Evolutionary conservation across 2,329 filamentous ascomycete species (phyloP).

Genomic region (Aphanocladium album): DNA sequence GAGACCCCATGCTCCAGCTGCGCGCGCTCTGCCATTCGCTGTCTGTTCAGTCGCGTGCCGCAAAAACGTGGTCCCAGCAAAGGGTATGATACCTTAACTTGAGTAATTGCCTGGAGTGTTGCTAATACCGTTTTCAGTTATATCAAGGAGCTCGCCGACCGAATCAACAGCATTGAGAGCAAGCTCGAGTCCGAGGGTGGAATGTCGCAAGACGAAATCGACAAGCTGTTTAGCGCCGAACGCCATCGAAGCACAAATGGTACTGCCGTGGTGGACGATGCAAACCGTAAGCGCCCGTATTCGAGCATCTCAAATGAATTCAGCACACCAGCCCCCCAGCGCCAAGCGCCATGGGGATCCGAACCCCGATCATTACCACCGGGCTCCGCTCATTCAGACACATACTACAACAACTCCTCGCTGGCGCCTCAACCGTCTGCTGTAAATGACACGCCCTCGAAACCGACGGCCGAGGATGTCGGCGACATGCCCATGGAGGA

Average conservation of each 20-base stretch:
- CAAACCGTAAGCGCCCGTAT: constrained; percentile 41
- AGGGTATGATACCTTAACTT: constrained; percentile 51
- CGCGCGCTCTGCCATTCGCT: constrained; percentile 67
- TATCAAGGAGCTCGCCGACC: constrained; percentile 85
- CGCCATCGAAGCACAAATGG: constrained; percentile 27
- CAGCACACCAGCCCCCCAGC: constrained; percentile 34
- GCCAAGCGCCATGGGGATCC: constrained; percentile 42
- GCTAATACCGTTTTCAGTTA: constrained; percentile 49
- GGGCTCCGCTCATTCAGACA: constrained; percentile 32
- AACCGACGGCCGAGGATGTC: constrained; percentile 23
- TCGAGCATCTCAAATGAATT: constrained; percentile 43
- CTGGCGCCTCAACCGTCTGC: constrained; percentile 42
- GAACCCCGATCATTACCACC: constrained; percentile 43
- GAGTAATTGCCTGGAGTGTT: background rate
- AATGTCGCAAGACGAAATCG: constrained; percentile 41
- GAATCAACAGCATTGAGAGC: constrained; percentile 76
- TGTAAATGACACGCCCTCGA: constrained; percentile 33
- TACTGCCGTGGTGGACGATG: constrained; percentile 23
- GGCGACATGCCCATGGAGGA: constrained; percentile 31
- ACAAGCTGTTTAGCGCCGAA: constrained; percentile 34
- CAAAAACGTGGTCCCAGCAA: constrained; percentile 88
- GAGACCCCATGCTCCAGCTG: constrained; percentile 78
- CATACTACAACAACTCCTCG: constrained; percentile 35
- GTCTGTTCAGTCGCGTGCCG: constrained; percentile 80
- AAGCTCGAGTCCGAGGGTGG: constrained; percentile 57